Conservation (phyloP, 139 green algal genomes). For the Micractinium conductrix region DNA sequence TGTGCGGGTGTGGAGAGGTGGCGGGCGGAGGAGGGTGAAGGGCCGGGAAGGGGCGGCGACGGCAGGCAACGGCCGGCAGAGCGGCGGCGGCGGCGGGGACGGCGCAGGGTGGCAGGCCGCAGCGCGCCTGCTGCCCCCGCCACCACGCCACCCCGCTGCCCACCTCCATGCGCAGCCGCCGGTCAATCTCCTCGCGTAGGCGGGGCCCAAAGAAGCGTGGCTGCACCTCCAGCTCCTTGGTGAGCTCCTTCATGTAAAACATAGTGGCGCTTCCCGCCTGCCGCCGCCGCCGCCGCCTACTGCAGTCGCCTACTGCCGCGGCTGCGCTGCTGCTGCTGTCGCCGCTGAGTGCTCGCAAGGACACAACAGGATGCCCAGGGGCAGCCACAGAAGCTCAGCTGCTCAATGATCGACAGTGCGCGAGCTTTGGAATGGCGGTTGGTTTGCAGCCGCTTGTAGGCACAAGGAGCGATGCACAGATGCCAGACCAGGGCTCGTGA, state of each 20-base stretch:
- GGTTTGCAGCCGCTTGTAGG: too few species aligned
- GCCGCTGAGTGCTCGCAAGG: too few species aligned
- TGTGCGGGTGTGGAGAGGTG: neutral
- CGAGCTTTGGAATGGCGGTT: too few species aligned
- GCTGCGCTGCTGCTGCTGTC: too few species aligned
- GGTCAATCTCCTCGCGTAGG: slow-evolving; percentile 55
- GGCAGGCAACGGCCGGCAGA: neutral
- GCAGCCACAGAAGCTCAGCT: too few species aligned
- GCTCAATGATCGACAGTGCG: too few species aligned
- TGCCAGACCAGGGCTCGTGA: too few species aligned
- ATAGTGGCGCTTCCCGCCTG: slow-evolving; percentile 51
- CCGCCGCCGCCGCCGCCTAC: neutral
- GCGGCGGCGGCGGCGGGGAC: neutral
- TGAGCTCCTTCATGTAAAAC: slow-evolving; percentile 84
- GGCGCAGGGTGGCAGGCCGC: neutral
- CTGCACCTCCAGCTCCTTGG: slow-evolving; percentile 79
- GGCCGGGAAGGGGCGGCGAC: neutral
- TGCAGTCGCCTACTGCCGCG: neutral
- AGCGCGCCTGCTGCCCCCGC: neutral
- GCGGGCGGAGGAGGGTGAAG: neutral
- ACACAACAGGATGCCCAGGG: too few species aligned
- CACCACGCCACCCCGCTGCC: neutral
- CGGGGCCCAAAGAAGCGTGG: slow-evolving; percentile 79
- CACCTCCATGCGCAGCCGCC: slow-evolving; percentile 16
- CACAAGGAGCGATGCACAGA: too few species aligned